These are phyloP conservation scores for Hericium alpestre DNA, from an alignment of 768 basidiomycete species.

Conservation along the genomic window DNA sequence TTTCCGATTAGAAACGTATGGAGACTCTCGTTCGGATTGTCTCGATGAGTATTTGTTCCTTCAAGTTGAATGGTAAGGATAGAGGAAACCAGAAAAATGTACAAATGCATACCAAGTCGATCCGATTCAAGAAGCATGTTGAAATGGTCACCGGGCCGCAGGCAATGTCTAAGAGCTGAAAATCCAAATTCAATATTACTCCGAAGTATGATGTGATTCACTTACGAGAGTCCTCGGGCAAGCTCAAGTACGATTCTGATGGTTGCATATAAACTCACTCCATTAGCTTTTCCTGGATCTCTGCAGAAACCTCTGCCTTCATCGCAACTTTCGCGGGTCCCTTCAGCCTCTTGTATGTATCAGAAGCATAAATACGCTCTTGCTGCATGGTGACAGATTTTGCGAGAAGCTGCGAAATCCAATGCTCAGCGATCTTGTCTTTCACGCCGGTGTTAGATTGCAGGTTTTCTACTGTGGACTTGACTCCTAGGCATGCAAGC, in stretches of 20 bases:
- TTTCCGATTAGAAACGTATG: conserved; percentile 19
- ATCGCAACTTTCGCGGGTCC: neutral
- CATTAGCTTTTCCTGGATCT: neutral
- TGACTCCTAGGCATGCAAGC: neutral
- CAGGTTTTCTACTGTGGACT: neutral
- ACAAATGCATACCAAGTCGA: neutral
- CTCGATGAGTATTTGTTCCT: conserved; percentile 2
- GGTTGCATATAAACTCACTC: neutral
- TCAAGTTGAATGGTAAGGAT: neutral
- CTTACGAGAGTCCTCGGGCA: neutral
- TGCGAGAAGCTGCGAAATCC: neutral
- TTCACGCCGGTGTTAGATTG: neutral
- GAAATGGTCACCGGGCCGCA: neutral
- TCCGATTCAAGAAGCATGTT: neutral
- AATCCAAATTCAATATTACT: neutral
- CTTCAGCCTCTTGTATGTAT: neutral
- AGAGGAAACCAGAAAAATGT: neutral
- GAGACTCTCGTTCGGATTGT: conserved; percentile 9
- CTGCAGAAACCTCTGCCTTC: neutral
- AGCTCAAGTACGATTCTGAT: neutral
- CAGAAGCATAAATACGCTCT: neutral
- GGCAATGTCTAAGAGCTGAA: neutral
- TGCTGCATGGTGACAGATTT: neutral
- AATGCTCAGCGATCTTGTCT: neutral
- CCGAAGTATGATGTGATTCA: neutral